Conservation (phyloP, 257 asterid genomes). For the Cynanchum wilfordii region DNA sequence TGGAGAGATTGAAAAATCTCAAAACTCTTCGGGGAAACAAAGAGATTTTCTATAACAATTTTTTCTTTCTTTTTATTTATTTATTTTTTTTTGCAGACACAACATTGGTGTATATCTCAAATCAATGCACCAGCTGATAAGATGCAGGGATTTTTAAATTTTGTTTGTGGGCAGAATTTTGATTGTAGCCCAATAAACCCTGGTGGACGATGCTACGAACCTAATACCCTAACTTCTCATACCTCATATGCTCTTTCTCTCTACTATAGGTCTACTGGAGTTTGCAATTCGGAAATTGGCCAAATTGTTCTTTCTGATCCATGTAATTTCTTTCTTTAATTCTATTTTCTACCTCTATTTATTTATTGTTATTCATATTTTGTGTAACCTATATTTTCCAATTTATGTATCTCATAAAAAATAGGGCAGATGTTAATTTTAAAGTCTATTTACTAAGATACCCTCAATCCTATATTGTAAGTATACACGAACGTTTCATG, state of each 20-base stretch:
- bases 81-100: not conserved
- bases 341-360: too few species aligned
- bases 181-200: not conserved
- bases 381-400: too few species aligned
- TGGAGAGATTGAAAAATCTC: not conserved
- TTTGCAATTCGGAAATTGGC: not conserved
- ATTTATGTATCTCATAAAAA: too few species aligned
- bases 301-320: not conserved
- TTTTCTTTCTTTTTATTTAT: too few species aligned
- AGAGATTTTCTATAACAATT: too few species aligned
- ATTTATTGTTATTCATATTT: too few species aligned
- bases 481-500: too few species aligned
- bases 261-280: not conserved
- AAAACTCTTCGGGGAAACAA: not conserved
- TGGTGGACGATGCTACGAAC: not conserved
- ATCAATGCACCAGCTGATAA: not conserved
- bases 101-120: not conserved
- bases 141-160: not conserved
- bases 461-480: too few species aligned
- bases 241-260: not conserved
- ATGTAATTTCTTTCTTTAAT: not conserved
- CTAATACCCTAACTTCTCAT: not conserved
- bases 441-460: too few species aligned
- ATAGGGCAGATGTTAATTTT: too few species aligned
- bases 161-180: not conserved